phyloP scores from a whole-genome alignment of 2,329 filamentous ascomycete genomes.

The Cytospora piceae region DNA sequence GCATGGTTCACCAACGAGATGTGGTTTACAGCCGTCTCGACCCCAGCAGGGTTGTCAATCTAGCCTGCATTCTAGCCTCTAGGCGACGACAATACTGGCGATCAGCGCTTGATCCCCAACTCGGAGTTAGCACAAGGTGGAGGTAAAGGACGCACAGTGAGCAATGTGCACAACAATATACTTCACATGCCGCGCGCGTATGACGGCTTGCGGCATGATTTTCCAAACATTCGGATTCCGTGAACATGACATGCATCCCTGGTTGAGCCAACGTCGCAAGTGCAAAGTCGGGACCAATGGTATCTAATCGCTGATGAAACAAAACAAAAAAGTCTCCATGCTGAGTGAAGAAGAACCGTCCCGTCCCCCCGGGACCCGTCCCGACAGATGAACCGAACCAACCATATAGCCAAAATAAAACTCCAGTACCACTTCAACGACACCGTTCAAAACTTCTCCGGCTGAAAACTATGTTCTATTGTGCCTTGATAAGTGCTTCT shows the following conservation, averaged over 20 bases:
- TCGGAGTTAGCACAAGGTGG: background rate
- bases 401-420: background rate
- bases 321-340: background rate
- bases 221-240: background rate
- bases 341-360: background rate
- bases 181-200: background rate
- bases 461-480: slow-evolving; percentile 9
- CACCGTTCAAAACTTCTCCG: slow-evolving; percentile 9
- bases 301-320: background rate
- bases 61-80: slow-evolving; percentile 13
- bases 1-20: slow-evolving; percentile 9
- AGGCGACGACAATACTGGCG: background rate
- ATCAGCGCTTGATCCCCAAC: background rate
- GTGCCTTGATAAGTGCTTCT: slow-evolving; percentile 1
- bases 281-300: background rate
- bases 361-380: background rate
- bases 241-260: background rate
- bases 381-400: background rate
- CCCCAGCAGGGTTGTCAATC: background rate
- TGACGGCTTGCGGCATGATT: background rate
- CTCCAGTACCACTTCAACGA: background rate
- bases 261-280: background rate
- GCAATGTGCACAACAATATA: background rate
- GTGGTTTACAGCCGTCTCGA: background rate
- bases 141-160: background rate